phyloP scores from a whole-genome alignment of 345 rosid genomes.

The Boechera divaricarpa region DNA sequence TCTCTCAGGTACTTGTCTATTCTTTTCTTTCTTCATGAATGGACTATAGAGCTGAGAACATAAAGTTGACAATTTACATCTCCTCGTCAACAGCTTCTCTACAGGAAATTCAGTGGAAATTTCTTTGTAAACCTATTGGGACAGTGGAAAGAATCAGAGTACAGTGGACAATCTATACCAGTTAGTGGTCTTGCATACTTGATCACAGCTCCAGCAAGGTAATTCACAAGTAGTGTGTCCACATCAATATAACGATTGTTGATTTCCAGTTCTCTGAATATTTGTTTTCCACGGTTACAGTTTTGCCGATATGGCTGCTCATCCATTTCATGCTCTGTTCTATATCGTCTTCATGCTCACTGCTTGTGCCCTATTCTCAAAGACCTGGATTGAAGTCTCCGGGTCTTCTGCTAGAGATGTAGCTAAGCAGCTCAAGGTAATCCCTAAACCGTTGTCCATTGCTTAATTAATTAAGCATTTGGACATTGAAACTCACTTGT shows the following conservation, averaged over 20 bases:
- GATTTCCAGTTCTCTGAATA: constrained; percentile 14
- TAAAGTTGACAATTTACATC: constrained; percentile 12
- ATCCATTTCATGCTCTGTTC: constrained; percentile 80
- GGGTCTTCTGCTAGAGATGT: constrained; percentile 85
- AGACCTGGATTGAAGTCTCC: constrained; percentile 84
- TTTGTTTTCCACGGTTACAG: constrained; percentile 42
- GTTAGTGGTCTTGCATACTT: constrained; percentile 79
- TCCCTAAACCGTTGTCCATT: background rate
- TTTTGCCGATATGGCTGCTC: constrained; percentile 74
- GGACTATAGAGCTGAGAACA: background rate
- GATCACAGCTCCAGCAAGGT: constrained; percentile 74
- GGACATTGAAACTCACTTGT: background rate
- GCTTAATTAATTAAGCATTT: background rate
- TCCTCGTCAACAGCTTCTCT: constrained; percentile 57
- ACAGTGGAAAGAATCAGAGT: constrained; percentile 77
- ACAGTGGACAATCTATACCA: constrained; percentile 73
- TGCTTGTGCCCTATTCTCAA: constrained; percentile 81
- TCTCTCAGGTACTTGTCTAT: constrained; percentile 61
- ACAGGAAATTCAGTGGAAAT: constrained; percentile 69
- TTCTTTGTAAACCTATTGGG: constrained; percentile 77
- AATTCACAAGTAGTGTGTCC: constrained; percentile 9
- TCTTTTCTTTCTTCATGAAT: background rate
- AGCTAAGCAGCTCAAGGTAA: constrained; percentile 82
- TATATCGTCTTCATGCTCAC: constrained; percentile 75
- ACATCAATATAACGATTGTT: background rate